Evolutionary conservation across 116 monocot species (phyloP).

Genomic region (Cymodocea nodosa): DNA sequence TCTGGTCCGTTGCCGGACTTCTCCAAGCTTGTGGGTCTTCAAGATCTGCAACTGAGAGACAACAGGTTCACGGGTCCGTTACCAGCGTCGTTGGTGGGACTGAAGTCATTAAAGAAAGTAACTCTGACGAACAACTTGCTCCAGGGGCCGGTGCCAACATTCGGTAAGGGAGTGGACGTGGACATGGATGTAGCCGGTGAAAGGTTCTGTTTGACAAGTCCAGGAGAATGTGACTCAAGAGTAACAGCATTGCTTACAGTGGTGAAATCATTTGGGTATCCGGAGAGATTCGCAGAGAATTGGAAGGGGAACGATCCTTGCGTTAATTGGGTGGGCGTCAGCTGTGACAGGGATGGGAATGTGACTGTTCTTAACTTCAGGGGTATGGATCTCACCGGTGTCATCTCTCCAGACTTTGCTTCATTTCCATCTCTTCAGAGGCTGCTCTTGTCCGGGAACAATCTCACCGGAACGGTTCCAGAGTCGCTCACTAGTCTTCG

Average conservation of each 20-base stretch:
- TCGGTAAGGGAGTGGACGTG: slow-evolving; percentile 11
- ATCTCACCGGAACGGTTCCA: slow-evolving; percentile 51
- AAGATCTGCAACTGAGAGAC: slow-evolving; percentile 54
- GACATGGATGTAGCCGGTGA: slow-evolving; percentile 7
- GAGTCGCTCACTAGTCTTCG: slow-evolving; percentile 24
- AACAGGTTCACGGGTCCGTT: slow-evolving; percentile 66
- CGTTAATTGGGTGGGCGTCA: slow-evolving; percentile 39
- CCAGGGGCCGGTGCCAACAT: slow-evolving; percentile 61
- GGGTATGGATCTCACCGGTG: slow-evolving; percentile 48
- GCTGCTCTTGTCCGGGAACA: slow-evolving; percentile 46
- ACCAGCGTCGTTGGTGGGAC: slow-evolving; percentile 21
- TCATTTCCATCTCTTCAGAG: slow-evolving; percentile 33
- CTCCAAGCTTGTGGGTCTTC: slow-evolving; percentile 19
- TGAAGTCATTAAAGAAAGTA: slow-evolving; percentile 28
- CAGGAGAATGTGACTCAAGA: slow-evolving; percentile 49
- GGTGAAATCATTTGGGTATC: slow-evolving; percentile 39
- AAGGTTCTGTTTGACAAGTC: slow-evolving; percentile 40
- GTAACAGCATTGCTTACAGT: slow-evolving; percentile 34
- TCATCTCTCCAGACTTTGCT: slow-evolving; percentile 41
- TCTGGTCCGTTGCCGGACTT: slow-evolving; percentile 71
- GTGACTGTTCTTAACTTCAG: slow-evolving; percentile 57
- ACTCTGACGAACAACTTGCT: slow-evolving; percentile 69
- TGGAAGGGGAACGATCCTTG: slow-evolving; percentile 88
- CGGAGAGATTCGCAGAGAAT: slow-evolving; percentile 32
- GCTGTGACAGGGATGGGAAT: slow-evolving; percentile 46